These are phyloP conservation scores for Pseudotulostoma volvatum DNA, from an alignment of 495 filamentous ascomycete species.

Conservation along the genomic window DNA sequence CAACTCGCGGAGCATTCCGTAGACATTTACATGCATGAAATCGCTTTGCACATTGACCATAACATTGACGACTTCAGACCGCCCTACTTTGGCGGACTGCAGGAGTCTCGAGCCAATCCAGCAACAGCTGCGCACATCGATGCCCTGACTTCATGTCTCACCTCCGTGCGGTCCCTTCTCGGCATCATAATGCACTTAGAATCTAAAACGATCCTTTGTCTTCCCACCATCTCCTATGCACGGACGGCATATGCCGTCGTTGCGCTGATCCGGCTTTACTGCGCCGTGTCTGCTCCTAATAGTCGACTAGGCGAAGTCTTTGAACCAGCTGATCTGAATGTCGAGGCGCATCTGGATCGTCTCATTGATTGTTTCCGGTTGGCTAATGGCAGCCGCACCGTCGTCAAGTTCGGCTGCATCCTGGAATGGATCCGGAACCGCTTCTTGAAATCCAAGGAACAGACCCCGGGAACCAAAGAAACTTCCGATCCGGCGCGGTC, in stretches of 20 bases:
- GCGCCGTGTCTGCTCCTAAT: conserved; percentile 49
- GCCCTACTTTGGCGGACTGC: conserved; percentile 23
- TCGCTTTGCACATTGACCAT: conserved; percentile 60
- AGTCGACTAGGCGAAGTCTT: conserved; percentile 64
- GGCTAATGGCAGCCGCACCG: conserved; percentile 49
- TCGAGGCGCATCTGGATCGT: conserved; percentile 56
- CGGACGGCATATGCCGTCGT: conserved; percentile 69
- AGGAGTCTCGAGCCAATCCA: conserved; percentile 24
- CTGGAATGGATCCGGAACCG: conserved; percentile 55
- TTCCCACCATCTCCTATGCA: conserved; percentile 66
- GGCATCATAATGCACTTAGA: conserved; percentile 50
- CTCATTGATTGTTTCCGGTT: conserved; percentile 49
- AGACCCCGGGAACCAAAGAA: conserved; percentile 15
- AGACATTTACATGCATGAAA: conserved; percentile 74
- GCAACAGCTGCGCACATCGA: conserved; percentile 41
- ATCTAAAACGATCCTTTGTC: conserved; percentile 40
- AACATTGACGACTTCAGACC: conserved; percentile 42
- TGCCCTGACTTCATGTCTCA: conserved; percentile 55
- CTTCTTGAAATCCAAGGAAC: conserved; percentile 41
- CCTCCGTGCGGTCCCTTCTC: conserved; percentile 56
- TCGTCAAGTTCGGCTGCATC: conserved; percentile 62
- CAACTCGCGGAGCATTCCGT: conserved; percentile 24
- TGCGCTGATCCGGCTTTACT: conserved; percentile 79
- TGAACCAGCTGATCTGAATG: conserved; percentile 51
- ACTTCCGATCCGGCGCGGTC: conserved; percentile 13